These are phyloP conservation scores for Sesbania bispinosa DNA, from an alignment of 306 rosid genomes.

Conservation along the genomic window DNA sequence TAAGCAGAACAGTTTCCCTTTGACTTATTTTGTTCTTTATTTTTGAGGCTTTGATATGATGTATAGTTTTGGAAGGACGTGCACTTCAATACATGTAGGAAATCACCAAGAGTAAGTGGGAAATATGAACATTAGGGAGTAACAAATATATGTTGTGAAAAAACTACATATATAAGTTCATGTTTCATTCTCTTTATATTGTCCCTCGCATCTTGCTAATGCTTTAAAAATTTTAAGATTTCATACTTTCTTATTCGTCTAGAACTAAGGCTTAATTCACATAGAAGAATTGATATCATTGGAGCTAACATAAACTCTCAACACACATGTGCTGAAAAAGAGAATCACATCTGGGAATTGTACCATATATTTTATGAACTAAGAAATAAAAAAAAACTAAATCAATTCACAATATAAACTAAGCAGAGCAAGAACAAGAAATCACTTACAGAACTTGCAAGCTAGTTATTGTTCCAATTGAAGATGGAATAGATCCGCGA, in stretches of 20 bases:
- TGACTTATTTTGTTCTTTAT: not conserved
- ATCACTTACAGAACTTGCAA: conserved; percentile 79
- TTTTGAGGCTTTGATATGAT: not conserved
- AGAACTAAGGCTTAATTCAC: not conserved
- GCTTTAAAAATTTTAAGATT: not conserved
- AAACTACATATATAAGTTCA: not conserved
- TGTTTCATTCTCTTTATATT: not conserved
- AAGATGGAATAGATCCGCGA: conserved; percentile 71
- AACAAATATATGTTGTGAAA: not conserved
- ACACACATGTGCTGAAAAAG: not conserved
- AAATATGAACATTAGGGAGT: not conserved
- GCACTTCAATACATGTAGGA: not conserved
- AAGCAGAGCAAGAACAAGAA: conserved; percentile 10
- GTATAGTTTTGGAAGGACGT: not conserved
- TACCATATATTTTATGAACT: not conserved
- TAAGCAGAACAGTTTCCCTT: not conserved
- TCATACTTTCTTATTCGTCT: not conserved
- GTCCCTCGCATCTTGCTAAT: conserved; percentile 1
- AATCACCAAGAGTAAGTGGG: not conserved
- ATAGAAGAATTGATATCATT: not conserved
- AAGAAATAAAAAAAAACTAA: not conserved
- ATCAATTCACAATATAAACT: conserved; percentile 1
- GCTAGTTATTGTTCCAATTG: conserved; percentile 66
- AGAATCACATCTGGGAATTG: conserved; percentile 1
- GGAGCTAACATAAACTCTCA: not conserved